Evolutionary conservation across 805 yeast genomes (phyloP).

Genomic region (Hyphopichia homilentoma): DNA sequence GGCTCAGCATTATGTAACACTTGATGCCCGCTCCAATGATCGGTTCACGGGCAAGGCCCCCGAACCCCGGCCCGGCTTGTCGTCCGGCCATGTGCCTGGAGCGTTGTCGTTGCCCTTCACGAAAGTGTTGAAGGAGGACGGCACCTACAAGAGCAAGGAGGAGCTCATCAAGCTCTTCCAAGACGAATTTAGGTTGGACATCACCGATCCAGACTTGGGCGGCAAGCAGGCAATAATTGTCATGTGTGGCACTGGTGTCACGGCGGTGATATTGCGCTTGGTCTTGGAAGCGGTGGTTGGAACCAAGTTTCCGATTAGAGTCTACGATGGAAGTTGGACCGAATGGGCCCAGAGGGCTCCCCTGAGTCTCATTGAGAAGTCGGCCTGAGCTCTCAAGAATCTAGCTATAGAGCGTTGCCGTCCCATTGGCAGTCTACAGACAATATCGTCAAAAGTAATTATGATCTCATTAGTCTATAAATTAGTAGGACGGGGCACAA

Average conservation of each 20-base stretch:
- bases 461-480: too few relatives aligned
- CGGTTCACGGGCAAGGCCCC: slow-evolving; percentile 78
- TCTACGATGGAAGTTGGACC: slow-evolving; percentile 80
- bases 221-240: slow-evolving; percentile 66
- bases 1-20: slow-evolving; percentile 45
- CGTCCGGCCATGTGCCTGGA: slow-evolving; percentile 89
- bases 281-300: slow-evolving; percentile 48
- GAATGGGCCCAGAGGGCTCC: slow-evolving; percentile 84
- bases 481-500: too few relatives aligned
- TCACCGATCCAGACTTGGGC: slow-evolving; percentile 24
- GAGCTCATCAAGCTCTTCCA: slow-evolving; percentile 47
- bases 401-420: too few relatives aligned
- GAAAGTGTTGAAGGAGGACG: slow-evolving; percentile 50
- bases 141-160: slow-evolving; percentile 43
- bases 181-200: slow-evolving; percentile 26
- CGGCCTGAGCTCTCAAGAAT: too few relatives aligned
- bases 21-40: slow-evolving; percentile 79
- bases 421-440: too few relatives aligned
- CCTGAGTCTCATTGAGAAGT: slow-evolving; percentile 45
- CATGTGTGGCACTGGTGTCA: slow-evolving; percentile 96
- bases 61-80: slow-evolving; percentile 85
- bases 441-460: too few relatives aligned
- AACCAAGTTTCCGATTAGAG: slow-evolving; percentile 34
- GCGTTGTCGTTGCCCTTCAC: slow-evolving; percentile 73
- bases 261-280: slow-evolving; percentile 81